These are phyloP conservation scores for Mortierella antarctica DNA, from an alignment of 192 early-diverging fungal genomes.

Conservation along the genomic window DNA sequence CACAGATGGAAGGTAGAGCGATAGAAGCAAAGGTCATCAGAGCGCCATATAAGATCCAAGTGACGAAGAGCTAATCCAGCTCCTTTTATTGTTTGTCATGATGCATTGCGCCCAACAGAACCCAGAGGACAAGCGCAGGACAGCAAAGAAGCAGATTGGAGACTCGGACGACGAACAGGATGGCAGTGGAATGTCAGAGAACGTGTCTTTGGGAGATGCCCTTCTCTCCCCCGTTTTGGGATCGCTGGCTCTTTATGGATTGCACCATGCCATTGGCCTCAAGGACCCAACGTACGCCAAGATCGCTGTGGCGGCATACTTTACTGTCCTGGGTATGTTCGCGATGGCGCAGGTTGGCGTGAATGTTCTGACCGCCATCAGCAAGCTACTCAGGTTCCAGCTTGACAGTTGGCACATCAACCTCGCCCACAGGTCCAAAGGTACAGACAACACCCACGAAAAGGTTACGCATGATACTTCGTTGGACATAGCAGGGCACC, in stretches of 20 bases:
- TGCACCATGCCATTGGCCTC: conserved; percentile 86
- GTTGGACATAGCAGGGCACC: too few relatives aligned
- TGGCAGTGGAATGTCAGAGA: conserved; percentile 74
- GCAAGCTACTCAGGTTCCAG: conserved; percentile 52
- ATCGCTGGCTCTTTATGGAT: conserved; percentile 77
- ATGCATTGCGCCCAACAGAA: conserved; percentile 10
- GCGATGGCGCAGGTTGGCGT: conserved; percentile 71
- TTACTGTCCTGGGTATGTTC: conserved; percentile 78
- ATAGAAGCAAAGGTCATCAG: not conserved
- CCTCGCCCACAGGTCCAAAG: conserved; percentile 68
- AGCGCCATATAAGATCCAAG: not conserved
- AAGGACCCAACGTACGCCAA: conserved; percentile 85
- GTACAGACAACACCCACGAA: conserved; percentile 41
- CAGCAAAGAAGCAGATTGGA: conserved; percentile 44
- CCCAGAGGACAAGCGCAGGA: conserved; percentile 51
- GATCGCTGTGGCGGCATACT: conserved; percentile 82
- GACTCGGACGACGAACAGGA: conserved; percentile 70
- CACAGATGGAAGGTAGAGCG: conserved; percentile 61
- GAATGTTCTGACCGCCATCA: conserved; percentile 54
- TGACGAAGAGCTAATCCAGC: not conserved
- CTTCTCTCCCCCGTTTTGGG: conserved; percentile 91
- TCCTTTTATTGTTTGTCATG: not conserved
- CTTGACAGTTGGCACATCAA: conserved; percentile 77
- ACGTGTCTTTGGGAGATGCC: conserved; percentile 83
- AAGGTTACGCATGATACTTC: too few relatives aligned